Base-by-base conservation (phyloP, 2,329 filamentous ascomycete genomes). In the Clonostachys sp. region DNA sequence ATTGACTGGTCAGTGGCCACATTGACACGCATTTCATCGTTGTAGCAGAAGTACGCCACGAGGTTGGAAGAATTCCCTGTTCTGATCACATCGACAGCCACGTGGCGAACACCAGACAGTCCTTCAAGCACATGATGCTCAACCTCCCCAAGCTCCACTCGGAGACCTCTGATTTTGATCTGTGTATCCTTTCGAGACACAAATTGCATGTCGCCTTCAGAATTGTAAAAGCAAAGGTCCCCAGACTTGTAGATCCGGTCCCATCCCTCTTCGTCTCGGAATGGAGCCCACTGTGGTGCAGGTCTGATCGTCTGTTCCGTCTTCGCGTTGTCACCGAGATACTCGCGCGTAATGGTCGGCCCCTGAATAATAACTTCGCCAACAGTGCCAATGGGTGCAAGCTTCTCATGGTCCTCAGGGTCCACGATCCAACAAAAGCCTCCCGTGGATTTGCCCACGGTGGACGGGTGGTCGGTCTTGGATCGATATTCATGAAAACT, bases 291-390 rank as follows among this genome's bases (percentile, higher is more conserved):
- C 8, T 42, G 24, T 1, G 50, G 48, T 24, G 48, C 39, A 14
- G 5, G 24, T 2, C 16, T 9, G 13, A 44, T 13, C 3, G 53
- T 50, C 3, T 50, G 12, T 48, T 60, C 48, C 64, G 71, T 62
- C 5, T 30, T 16, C n/a, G 45, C 36, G 17, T 56, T 9, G 7
- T 58, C 51, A 45, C 72, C 71, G n/a, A 77, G 58, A 48, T 80
- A 80, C 34, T 74, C 73, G 34, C 68, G 61, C 20, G 70, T 71
- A 14, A 80, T 8, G 9, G 50, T 53, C n/a, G 74, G 74, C 1
- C 48, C 50, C 34, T 55, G 48, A 16, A 55, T 47, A 24, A 51
- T 38, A 14, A 55, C 36, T 42, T 55, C 53, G 8, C 53, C 52
- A 3, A 50, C n/a, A 9, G 40, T 42, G 14, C 53, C 53, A 17